These are phyloP conservation scores for Ceratocystis harringtonii DNA, from an alignment of 2,329 filamentous ascomycete species.

Conservation along the genomic window DNA sequence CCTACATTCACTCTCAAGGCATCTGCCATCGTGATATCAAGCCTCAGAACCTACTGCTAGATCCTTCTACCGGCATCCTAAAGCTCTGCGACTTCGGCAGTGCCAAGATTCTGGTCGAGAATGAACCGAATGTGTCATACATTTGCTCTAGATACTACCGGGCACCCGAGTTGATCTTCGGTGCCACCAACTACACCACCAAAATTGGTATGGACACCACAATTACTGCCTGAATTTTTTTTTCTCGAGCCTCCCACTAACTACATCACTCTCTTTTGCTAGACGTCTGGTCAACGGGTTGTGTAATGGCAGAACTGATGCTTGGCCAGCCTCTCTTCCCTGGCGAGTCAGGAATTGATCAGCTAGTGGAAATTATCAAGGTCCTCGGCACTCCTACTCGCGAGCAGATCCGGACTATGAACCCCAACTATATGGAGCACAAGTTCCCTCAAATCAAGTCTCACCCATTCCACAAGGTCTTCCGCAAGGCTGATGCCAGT, in stretches of 20 bases:
- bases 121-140: constrained; percentile 98
- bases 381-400: constrained; percentile 90
- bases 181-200: constrained; percentile 97
- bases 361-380: constrained; percentile 98
- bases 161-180: constrained; percentile 94
- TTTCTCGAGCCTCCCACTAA: not conserved
- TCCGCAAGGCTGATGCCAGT: constrained; percentile 84
- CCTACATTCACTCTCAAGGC: constrained; percentile 97
- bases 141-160: constrained; percentile 99
- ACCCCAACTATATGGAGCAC: constrained; percentile 99
- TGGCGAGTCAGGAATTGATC: constrained; percentile 95
- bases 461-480: constrained; percentile 97
- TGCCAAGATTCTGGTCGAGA: constrained; percentile 95
- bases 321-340: constrained; percentile 95
- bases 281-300: constrained; percentile 99
- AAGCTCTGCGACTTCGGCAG: constrained; percentile 99
- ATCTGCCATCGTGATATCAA: constrained; percentile 99
- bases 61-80: constrained; percentile 77
- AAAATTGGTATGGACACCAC: constrained; percentile 69
- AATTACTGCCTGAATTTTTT: not conserved
- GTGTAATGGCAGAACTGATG: constrained; percentile 99
- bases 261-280: constrained; percentile 52
- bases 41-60: constrained; percentile 89
- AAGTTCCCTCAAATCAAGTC: constrained; percentile 99
- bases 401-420: constrained; percentile 99